Conservation (phyloP, 495 filamentous ascomycete species). For the Diplogelasinospora grovesii region DNA sequence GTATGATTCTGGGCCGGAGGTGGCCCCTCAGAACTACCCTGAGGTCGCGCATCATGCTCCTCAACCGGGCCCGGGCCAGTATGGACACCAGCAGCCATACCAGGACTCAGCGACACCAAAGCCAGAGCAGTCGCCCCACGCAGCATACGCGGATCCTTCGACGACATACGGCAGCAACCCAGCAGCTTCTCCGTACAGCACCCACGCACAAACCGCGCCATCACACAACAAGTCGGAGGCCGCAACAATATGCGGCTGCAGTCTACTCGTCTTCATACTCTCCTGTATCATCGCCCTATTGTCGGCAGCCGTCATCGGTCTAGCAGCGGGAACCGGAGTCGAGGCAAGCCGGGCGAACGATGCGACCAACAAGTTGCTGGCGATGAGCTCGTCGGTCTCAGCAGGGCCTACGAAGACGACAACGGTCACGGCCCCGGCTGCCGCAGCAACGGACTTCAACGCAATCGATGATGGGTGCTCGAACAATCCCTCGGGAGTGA, state of each 20-base stretch:
- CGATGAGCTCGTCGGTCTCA: constrained; percentile 13
- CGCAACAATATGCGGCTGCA: constrained; percentile 28
- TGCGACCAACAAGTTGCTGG: constrained; percentile 23
- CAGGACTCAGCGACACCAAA: constrained; percentile 1
- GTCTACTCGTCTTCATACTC: constrained; percentile 33
- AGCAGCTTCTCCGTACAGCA: constrained; percentile 2
- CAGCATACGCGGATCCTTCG: background rate
- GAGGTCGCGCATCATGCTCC: constrained; percentile 30
- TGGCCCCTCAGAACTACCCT: constrained; percentile 31
- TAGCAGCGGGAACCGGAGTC: constrained; percentile 37
- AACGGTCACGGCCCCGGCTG: constrained; percentile 10
- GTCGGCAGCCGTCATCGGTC: constrained; percentile 35
- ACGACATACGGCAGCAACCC: constrained; percentile 11
- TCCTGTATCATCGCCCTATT: constrained; percentile 34
- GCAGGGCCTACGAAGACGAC: constrained; percentile 1
- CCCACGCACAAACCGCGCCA: constrained; percentile 3
- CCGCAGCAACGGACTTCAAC: constrained; percentile 11
- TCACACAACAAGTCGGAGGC: background rate
- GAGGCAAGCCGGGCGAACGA: constrained; percentile 34
- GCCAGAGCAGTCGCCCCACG: background rate
- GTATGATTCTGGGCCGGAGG: constrained; percentile 35
- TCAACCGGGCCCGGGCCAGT: background rate
- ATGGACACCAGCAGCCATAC: constrained; percentile 5
- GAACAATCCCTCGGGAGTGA: constrained; percentile 19
- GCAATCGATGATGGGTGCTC: constrained; percentile 34